Evolutionary conservation across 805 yeast genomes (phyloP).

Genomic region (Millerago galiae): DNA sequence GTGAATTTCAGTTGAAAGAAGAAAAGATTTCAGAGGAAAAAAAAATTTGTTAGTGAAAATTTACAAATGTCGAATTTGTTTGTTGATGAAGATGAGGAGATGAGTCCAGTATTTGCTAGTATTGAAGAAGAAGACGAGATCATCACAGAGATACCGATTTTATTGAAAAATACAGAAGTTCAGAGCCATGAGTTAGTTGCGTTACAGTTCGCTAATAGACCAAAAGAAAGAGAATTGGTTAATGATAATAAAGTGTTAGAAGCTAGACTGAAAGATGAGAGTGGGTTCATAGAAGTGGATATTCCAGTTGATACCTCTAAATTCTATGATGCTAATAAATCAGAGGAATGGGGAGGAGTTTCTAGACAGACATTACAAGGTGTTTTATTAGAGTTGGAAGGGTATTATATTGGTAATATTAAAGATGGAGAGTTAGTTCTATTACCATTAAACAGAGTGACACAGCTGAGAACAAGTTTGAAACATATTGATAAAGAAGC

Average conservation of each 20-base stretch:
- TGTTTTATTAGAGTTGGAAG: slow-evolving; percentile 49
- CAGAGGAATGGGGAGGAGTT: slow-evolving; percentile 59
- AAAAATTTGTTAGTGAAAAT: not conserved
- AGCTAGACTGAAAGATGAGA: slow-evolving; percentile 51
- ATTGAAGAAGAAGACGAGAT: slow-evolving; percentile 33
- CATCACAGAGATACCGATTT: slow-evolving; percentile 53
- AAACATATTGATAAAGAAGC: slow-evolving; percentile 62
- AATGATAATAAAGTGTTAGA: slow-evolving; percentile 29
- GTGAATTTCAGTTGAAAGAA: not conserved
- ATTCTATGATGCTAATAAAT: slow-evolving; percentile 61
- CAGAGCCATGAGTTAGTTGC: slow-evolving; percentile 30
- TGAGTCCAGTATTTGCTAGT: not conserved
- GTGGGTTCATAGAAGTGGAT: slow-evolving; percentile 66
- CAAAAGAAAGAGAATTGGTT: slow-evolving; percentile 34
- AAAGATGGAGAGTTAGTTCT: slow-evolving; percentile 50
- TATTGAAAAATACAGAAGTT: slow-evolving; percentile 28
- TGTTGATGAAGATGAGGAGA: slow-evolving; percentile 7
- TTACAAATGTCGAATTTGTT: slow-evolving; percentile 6
- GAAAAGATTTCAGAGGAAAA: not conserved
- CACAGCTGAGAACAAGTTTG: slow-evolving; percentile 80
- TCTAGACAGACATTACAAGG: slow-evolving; percentile 64
- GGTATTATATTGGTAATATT: slow-evolving; percentile 43
- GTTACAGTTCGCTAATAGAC: slow-evolving; percentile 59
- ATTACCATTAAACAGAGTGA: slow-evolving; percentile 56
- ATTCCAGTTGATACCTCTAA: slow-evolving; percentile 63